Evolutionary conservation across 169 alveolate genomes (phyloP).

Genomic region (Plasmodium chabaudi): DNA sequence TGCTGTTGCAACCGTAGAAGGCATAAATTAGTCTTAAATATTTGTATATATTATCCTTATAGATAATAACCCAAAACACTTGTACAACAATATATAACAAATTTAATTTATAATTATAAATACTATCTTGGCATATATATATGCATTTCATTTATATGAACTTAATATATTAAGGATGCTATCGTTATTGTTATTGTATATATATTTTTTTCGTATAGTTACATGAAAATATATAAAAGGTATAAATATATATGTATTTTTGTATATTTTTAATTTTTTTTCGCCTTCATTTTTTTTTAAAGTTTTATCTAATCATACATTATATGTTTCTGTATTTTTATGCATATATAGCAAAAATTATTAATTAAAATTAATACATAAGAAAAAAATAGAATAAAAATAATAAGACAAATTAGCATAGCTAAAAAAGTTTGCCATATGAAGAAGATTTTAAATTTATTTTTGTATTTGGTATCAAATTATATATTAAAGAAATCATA

Average conservation of each 20-base stretch:
- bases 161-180: too few species aligned
- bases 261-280: conserved; percentile 12
- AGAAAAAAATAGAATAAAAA: neutral
- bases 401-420: neutral
- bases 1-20: conserved; percentile 76
- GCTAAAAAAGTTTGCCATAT: neutral
- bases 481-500: neutral
- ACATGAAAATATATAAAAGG: neutral
- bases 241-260: neutral
- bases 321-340: conserved; percentile 46
- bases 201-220: conserved; percentile 17
- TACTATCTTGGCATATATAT: conserved; percentile 5
- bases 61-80: neutral
- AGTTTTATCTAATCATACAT: neutral
- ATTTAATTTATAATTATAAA: conserved; percentile 11
- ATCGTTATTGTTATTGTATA: too few species aligned
- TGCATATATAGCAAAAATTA: neutral
- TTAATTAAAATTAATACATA: conserved; percentile 1
- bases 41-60: conserved; percentile 18
- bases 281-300: conserved; percentile 12
- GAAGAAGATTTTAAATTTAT: neutral
- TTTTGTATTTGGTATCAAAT: neutral
- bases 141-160: neutral
- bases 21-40: conserved; percentile 50
- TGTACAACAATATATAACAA: conserved; percentile 17